Conservation (phyloP, 805 yeast species). For the Komagataella pastoris region DNA sequence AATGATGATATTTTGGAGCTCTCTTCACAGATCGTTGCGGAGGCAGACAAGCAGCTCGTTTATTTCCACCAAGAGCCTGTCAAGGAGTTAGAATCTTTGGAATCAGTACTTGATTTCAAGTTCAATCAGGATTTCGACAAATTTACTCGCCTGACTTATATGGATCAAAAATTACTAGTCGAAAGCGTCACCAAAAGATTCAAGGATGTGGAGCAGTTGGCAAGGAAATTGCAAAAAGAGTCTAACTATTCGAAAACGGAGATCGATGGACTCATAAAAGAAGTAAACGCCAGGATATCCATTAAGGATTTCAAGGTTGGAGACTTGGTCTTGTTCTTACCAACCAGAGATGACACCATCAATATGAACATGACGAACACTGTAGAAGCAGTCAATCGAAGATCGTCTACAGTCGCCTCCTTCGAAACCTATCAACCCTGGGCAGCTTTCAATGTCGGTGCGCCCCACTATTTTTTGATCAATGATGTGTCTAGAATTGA, state of each 20-base stretch:
- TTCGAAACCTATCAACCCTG: conserved; percentile 42
- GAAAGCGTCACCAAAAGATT: conserved; percentile 54
- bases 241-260: conserved; percentile 38
- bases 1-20: neutral
- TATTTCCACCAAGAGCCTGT: neutral
- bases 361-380: conserved; percentile 1
- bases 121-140: conserved; percentile 22
- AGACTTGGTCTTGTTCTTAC: conserved; percentile 76
- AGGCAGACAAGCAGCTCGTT: neutral
- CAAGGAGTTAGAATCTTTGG: neutral
- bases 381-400: neutral
- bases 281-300: conserved; percentile 40
- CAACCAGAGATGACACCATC: conserved; percentile 27
- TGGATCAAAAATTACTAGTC: conserved; percentile 14
- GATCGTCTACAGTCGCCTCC: neutral
- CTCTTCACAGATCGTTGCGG: neutral
- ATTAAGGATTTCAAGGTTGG: conserved; percentile 54
- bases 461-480: conserved; percentile 70
- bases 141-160: conserved; percentile 11
- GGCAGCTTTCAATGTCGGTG: conserved; percentile 91
- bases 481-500: conserved; percentile 17
- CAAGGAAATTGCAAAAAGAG: conserved; percentile 73
- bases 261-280: conserved; percentile 21
- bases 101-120: conserved; percentile 2
- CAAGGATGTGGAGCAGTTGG: conserved; percentile 79